Percentiles rank a stretch among this genome's conserved stretches.
Conservation (phyloP, 164 flowering plant genomes). For the Magnolia changhungtana region DNA sequence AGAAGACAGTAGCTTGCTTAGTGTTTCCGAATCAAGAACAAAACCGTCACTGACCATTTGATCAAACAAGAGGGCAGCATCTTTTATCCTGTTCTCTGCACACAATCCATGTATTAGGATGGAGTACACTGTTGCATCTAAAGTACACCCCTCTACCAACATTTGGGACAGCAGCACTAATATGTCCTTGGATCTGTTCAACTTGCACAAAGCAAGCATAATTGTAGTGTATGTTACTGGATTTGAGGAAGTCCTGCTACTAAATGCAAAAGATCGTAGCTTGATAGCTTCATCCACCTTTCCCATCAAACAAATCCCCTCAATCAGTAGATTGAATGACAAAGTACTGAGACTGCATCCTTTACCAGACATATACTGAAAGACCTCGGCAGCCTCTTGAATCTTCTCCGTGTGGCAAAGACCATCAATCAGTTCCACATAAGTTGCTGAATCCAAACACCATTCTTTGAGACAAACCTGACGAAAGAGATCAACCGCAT, state of each 20-base stretch:
- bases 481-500: conserved; percentile 42
- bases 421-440: conserved; percentile 38
- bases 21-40: conserved; percentile 41
- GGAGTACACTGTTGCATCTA: conserved; percentile 40
- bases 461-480: conserved; percentile 26
- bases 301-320: conserved; percentile 36
- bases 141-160: conserved; percentile 47
- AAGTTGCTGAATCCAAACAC: conserved; percentile 45
- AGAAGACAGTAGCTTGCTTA: conserved; percentile 30
- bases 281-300: conserved; percentile 45
- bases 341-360: conserved; percentile 37
- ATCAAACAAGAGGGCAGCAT: conserved; percentile 39
- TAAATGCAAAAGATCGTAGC: conserved; percentile 34
- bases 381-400: conserved; percentile 53
- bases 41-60: conserved; percentile 47
- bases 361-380: conserved; percentile 40
- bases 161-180: conserved; percentile 43
- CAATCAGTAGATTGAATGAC: conserved; percentile 43
- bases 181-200: conserved; percentile 17
- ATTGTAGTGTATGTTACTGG: conserved; percentile 36
- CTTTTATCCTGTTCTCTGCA: conserved; percentile 19
- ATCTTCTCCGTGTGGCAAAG: conserved; percentile 42
- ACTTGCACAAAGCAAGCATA: conserved; percentile 36
- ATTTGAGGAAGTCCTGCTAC: conserved; percentile 32
- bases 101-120: conserved; percentile 40